Conservation (phyloP, 768 basidiomycete species). For the Leccinellum rugosiceps region DNA sequence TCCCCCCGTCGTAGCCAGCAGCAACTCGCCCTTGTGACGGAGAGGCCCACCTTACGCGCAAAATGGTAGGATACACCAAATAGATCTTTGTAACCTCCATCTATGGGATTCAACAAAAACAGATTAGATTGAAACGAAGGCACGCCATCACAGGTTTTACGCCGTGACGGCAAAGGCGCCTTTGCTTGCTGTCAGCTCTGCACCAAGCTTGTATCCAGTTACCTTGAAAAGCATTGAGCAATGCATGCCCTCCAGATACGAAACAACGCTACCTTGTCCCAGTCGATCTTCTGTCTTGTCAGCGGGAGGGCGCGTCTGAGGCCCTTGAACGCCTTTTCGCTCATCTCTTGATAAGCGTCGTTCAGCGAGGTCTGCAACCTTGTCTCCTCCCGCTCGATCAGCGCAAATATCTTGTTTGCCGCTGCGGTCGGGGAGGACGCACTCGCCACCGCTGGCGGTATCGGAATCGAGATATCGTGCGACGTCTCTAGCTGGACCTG, state of each 20-base stretch:
- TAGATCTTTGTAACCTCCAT: constrained; percentile 8
- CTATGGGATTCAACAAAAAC: not conserved
- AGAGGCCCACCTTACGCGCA: not conserved
- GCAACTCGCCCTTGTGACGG: not conserved
- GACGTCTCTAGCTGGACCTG: constrained; percentile 89
- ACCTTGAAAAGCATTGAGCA: constrained; percentile 24
- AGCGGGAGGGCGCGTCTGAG: constrained; percentile 87
- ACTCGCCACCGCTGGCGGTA: constrained; percentile 56
- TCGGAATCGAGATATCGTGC: constrained; percentile 61
- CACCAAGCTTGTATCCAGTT: constrained; percentile 68
- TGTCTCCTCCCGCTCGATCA: constrained; percentile 77
- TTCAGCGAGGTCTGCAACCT: constrained; percentile 77
- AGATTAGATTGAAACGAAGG: not conserved
- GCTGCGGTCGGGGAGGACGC: constrained; percentile 47
- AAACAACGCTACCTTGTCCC: constrained; percentile 71
- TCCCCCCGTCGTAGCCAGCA: not conserved
- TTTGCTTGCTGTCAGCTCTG: constrained; percentile 69
- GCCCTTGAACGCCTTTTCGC: constrained; percentile 91
- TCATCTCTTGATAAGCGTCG: constrained; percentile 83
- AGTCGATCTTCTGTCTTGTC: constrained; percentile 91
- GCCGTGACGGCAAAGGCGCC: constrained; percentile 41
- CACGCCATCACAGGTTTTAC: constrained; percentile 1
- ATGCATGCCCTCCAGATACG: not conserved
- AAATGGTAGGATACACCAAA: not conserved
- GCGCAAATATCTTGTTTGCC: constrained; percentile 71